Evolutionary conservation across 1,284 basidiomycete species (phyloP).

Genomic region (Cutaneotrichosporon mucoides): DNA sequence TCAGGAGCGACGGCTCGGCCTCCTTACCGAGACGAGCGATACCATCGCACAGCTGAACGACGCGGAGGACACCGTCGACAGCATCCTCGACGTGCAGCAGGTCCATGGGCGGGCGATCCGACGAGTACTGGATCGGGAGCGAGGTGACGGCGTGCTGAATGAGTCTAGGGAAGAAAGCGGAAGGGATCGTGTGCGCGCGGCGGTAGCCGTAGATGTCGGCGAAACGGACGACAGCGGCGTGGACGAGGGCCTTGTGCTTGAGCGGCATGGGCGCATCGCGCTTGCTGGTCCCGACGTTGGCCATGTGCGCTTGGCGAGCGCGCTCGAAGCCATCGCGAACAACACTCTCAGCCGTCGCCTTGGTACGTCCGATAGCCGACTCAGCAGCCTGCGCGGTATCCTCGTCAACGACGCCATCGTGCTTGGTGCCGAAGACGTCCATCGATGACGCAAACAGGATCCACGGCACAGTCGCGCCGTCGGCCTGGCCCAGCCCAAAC

Average conservation of each 20-base stretch:
- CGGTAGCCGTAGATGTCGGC: slow-evolving; percentile 44
- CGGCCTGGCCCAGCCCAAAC: slow-evolving; percentile 4
- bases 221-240: slow-evolving; percentile 35
- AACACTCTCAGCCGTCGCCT: slow-evolving; percentile 33
- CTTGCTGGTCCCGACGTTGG: not conserved
- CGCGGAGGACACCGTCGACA: slow-evolving; percentile 25
- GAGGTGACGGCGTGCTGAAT: slow-evolving; percentile 39
- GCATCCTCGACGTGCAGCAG: slow-evolving; percentile 43
- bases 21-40: not conserved
- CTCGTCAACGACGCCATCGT: slow-evolving; percentile 19
- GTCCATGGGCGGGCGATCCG: slow-evolving; percentile 31
- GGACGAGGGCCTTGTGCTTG: slow-evolving; percentile 2
- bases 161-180: slow-evolving; percentile 38
- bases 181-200: slow-evolving; percentile 25
- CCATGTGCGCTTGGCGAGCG: not conserved
- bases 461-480: slow-evolving; percentile 30
- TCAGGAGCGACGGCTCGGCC: slow-evolving; percentile 9
- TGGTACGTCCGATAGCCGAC: slow-evolving; percentile 37
- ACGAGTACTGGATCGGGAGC: slow-evolving; percentile 41
- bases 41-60: slow-evolving; percentile 14
- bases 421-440: slow-evolving; percentile 34
- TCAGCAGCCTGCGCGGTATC: slow-evolving; percentile 17
- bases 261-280: not conserved
- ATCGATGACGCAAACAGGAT: slow-evolving; percentile 38
- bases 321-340: slow-evolving; percentile 16